Conservation (phyloP, 2,329 filamentous ascomycete species). For the Fusarium burgessii region DNA sequence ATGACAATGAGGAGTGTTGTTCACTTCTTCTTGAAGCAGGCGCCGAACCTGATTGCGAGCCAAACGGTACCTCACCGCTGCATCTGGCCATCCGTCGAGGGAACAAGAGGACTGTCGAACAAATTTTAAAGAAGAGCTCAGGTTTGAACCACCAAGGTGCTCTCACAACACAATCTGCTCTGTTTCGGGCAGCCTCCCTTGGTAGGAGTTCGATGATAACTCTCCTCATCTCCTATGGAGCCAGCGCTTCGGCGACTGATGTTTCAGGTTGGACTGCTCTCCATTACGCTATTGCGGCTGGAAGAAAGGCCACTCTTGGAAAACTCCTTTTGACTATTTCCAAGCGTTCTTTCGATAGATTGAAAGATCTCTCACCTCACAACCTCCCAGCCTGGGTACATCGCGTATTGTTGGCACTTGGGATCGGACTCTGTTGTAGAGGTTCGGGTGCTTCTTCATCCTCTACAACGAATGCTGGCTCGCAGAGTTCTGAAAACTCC, state of each 20-base stretch:
- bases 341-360: not conserved
- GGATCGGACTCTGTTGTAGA: not conserved
- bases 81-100: not conserved
- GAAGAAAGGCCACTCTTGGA: not conserved
- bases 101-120: too few species aligned
- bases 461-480: not conserved
- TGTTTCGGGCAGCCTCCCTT: not conserved
- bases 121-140: not conserved
- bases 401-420: not conserved
- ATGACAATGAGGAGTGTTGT: not conserved
- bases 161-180: not conserved
- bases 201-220: not conserved
- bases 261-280: not conserved
- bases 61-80: not conserved
- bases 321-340: not conserved
- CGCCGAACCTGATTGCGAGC: rapidly evolving
- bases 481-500: not conserved
- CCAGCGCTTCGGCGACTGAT: not conserved
- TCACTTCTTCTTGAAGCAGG: not conserved
- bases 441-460: not conserved
- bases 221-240: not conserved
- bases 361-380: not conserved
- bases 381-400: not conserved
- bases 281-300: not conserved
- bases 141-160: too few species aligned